phyloP scores from a whole-genome alignment of 805 yeast species.

The Myxozyma kluyveri region DNA sequence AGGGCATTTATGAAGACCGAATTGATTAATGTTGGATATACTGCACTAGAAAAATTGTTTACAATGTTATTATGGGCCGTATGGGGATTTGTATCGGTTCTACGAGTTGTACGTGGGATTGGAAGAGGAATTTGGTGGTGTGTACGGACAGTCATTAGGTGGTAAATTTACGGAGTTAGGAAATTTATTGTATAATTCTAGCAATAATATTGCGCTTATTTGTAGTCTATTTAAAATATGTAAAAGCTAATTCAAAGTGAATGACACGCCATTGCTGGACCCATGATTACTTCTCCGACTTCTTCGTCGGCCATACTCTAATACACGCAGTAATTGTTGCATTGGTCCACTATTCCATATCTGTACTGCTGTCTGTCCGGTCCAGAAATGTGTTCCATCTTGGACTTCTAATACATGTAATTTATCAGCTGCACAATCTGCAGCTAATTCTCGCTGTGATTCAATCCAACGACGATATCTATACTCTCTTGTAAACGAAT shows the following conservation, averaged over 20 bases:
- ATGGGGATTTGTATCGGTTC: constrained; percentile 23
- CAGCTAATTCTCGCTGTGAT: constrained; percentile 2
- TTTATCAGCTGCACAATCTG: neutral
- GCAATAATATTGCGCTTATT: neutral
- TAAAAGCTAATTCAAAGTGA: neutral
- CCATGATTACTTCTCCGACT: too few species aligned
- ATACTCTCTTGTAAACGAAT: constrained; percentile 11
- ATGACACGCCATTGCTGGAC: too few species aligned
- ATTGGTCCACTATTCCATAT: neutral
- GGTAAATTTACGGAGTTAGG: constrained; percentile 1
- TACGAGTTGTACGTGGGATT: constrained; percentile 11
- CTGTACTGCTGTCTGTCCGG: neutral
- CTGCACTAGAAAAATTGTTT: constrained; percentile 17
- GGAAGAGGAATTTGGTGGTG: constrained; percentile 4
- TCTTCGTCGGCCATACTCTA: neutral
- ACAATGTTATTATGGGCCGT: constrained; percentile 21
- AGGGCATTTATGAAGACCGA: constrained; percentile 5
- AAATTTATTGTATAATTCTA: too few species aligned
- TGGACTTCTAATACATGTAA: neutral
- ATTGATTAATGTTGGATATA: constrained; percentile 16
- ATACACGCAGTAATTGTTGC: neutral
- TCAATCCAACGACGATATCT: constrained; percentile 15
- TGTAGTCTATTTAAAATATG: neutral
- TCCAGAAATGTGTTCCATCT: neutral
- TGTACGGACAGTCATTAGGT: constrained; percentile 12